Percentiles rank a stretch among this genome's conserved stretches.
phyloP scores from a whole-genome alignment of 1,284 basidiomycete species.

The Boletus semigastroideus region DNA sequence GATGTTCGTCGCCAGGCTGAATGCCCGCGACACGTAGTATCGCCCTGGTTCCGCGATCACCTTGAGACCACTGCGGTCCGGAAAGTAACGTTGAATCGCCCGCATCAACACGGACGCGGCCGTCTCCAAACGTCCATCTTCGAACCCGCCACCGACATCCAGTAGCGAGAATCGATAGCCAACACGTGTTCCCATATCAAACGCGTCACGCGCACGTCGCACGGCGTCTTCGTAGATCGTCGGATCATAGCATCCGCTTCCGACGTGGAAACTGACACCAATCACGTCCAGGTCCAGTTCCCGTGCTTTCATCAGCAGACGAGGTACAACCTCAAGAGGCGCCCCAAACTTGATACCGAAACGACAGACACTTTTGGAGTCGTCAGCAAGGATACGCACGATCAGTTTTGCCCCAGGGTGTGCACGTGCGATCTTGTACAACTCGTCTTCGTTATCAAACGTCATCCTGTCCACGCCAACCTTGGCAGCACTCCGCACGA shows the following conservation, averaged over 20 bases:
- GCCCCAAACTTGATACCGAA: slow-evolving; percentile 99
- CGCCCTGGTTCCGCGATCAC: slow-evolving; percentile 97
- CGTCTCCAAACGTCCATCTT: slow-evolving; percentile 83
- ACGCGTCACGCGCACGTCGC: slow-evolving; percentile 77
- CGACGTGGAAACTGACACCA: slow-evolving; percentile 98
- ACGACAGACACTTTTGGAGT: slow-evolving; percentile 91
- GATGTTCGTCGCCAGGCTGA: slow-evolving; percentile 91
- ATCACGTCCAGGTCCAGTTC: slow-evolving; percentile 85
- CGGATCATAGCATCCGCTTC: slow-evolving; percentile 94
- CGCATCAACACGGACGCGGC: slow-evolving; percentile 74
- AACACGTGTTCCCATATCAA: slow-evolving; percentile 82
- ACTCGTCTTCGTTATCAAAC: slow-evolving; percentile 97
- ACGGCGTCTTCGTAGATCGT: slow-evolving; percentile 90
- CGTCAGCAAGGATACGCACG: slow-evolving; percentile 94
- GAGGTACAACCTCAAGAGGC: slow-evolving; percentile 79
- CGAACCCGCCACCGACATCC: slow-evolving; percentile 96
- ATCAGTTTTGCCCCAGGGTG: slow-evolving; percentile 88
- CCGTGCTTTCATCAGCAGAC: slow-evolving; percentile 77
- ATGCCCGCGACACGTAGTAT: slow-evolving; percentile 92
- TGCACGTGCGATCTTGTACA: slow-evolving; percentile 89
- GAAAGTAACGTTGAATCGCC: slow-evolving; percentile 84
- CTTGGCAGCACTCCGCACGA: slow-evolving; percentile 83
- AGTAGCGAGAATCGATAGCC: slow-evolving; percentile 87
- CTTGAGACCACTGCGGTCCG: slow-evolving; percentile 71
- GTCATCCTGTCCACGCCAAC: slow-evolving; percentile 91